Evolutionary conservation across 306 rosid species (phyloP), one percentile per base, ranked within the genome.

Genomic region (Arachis stenosperma): DNA sequence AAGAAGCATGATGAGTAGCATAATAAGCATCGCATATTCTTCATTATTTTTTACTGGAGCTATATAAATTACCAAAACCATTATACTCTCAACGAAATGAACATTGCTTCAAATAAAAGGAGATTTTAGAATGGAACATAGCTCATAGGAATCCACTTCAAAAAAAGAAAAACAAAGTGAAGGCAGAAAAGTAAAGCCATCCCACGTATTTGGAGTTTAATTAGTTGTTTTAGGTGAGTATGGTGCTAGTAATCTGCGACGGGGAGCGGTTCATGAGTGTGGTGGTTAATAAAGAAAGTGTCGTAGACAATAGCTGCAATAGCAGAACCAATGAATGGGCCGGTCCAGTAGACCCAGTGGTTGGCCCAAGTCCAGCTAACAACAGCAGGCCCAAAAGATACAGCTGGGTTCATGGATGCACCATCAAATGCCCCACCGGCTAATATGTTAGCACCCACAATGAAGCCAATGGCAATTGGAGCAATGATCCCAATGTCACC

Each of bases 281-380:
- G 43, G 54, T 78, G 88, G 81, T 27, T 61, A 51, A 86, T 87
- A 87, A 83, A 87, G 81, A 87, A 42, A 46, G 39, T 15, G 69
- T 89, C 81, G 50, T 89, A 89, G 36, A 87, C 71, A 42, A 87
- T 7, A 74, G 87, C 90, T 2, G 91, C 90, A 54, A 89, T 79
- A 41, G 65, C 88, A 3, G 90, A 75, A 8, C 91, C 91, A 10
- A 83, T 7, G 29, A 89, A 76, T 44, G 95, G 95, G n/a, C 95
- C 95, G 5, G 70, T 57, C 95, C 95, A 89, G 78, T 89, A 89
- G 81, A 89, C 91, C 95, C 88, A 89, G 44, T 89, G 95, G 85
- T 66, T 70, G 11, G 11, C 68, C 95, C 95, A 89, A 0, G 88
- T 67, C 90, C 95, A 87, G 70, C 91, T 83, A 9, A 89, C 90